phyloP scores from a whole-genome alignment of 208 protist genomes.

The Crithidia expoeki region DNA sequence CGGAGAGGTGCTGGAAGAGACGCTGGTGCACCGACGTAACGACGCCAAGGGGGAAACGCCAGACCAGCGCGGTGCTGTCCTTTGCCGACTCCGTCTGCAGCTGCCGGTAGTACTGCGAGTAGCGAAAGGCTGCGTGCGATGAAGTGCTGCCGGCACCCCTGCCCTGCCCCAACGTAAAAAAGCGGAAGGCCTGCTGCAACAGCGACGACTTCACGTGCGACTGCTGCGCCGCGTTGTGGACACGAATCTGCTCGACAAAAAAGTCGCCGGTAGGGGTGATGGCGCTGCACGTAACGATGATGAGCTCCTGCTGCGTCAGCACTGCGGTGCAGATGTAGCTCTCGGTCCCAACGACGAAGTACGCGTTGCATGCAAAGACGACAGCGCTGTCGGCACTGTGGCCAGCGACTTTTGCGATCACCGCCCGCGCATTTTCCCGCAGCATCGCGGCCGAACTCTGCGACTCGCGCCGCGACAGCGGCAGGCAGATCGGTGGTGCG shows the following conservation, averaged over 20 bases:
- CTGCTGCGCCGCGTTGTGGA: constrained; percentile 52
- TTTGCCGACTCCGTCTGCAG: constrained; percentile 50
- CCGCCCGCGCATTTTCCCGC: constrained; percentile 39
- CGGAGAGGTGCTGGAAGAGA: constrained; percentile 69
- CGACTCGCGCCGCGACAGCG: constrained; percentile 24
- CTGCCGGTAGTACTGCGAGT: constrained; percentile 82
- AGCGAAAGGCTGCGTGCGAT: constrained; percentile 57
- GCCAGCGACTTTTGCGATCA: constrained; percentile 55
- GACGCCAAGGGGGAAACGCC: constrained; percentile 53
- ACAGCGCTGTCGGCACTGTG: constrained; percentile 16
- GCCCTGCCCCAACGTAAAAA: constrained; percentile 40
- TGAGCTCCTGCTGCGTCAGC: constrained; percentile 57
- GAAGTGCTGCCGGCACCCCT: constrained; percentile 28
- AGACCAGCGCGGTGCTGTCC: constrained; percentile 53
- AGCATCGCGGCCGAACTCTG: constrained; percentile 15
- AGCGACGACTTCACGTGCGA: constrained; percentile 39
- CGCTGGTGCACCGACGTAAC: constrained; percentile 59
- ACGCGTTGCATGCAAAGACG: constrained; percentile 66
- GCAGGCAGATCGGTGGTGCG: constrained; percentile 53
- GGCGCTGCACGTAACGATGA: constrained; percentile 70
- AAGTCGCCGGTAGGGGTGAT: constrained; percentile 64
- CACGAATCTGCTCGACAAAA: constrained; percentile 48
- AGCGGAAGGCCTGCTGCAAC: constrained; percentile 50
- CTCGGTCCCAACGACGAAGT: constrained; percentile 59
- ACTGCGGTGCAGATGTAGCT: constrained; percentile 59